Evolutionary conservation across 1,139 yeast species (phyloP).

Genomic region (Candida tropicalis): DNA sequence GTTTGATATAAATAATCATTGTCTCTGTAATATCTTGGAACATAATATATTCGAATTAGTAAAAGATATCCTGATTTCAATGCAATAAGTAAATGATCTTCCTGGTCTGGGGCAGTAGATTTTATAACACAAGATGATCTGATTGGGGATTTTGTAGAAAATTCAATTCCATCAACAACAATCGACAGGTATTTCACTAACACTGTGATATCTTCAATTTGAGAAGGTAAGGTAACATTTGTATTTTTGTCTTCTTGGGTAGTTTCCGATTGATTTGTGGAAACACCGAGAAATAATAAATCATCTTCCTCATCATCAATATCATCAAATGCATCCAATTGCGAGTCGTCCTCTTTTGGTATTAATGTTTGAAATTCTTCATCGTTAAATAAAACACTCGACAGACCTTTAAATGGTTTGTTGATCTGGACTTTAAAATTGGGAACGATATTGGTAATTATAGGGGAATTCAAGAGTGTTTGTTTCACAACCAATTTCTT

Average conservation of each 20-base stretch:
- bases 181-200: constrained; percentile 41
- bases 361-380: constrained; percentile 41
- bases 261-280: constrained; percentile 3
- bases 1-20: constrained; percentile 24
- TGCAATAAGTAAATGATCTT: constrained; percentile 47
- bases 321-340: constrained; percentile 40
- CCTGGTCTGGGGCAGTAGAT: constrained; percentile 23
- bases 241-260: not conserved
- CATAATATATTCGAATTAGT: constrained; percentile 36
- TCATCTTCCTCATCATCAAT: constrained; percentile 33
- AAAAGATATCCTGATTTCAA: constrained; percentile 46
- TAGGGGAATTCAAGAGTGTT: constrained; percentile 42
- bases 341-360: constrained; percentile 44
- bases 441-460: constrained; percentile 35
- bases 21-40: constrained; percentile 35
- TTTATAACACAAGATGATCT: constrained; percentile 38
- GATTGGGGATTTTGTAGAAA: constrained; percentile 36
- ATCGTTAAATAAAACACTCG: constrained; percentile 38
- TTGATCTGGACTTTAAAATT: constrained; percentile 33
- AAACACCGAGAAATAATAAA: constrained; percentile 13
- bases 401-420: constrained; percentile 38
- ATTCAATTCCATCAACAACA: constrained; percentile 34
- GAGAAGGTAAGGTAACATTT: not conserved
- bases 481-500: constrained; percentile 28
- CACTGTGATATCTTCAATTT: constrained; percentile 22